Conservation (phyloP, 345 rosid genomes). For the Pistacia vera region DNA sequence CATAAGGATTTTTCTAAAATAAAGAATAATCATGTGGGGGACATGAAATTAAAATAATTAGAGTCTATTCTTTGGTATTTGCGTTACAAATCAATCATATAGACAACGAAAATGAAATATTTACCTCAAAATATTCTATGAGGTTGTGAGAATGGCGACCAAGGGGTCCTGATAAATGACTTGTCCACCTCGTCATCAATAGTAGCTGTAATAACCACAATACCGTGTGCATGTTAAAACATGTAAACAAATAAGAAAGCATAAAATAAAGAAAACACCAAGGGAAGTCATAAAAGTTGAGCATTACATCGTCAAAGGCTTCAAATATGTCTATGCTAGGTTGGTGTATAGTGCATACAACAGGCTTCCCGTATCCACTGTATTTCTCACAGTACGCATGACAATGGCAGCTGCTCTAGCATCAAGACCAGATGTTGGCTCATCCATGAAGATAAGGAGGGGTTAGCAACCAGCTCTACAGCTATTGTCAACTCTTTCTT, state of each 20-base stretch:
- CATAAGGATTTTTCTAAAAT: no score
- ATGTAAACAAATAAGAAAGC: background rate
- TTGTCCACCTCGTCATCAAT: constrained; percentile 60
- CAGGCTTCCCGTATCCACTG: constrained; percentile 60
- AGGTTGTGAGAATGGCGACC: constrained; percentile 52
- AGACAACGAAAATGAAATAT: background rate
- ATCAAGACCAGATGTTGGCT: constrained; percentile 61
- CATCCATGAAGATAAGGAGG: constrained; percentile 68
- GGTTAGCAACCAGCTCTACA: constrained; percentile 65
- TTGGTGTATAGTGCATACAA: constrained; percentile 64
- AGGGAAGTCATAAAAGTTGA: background rate
- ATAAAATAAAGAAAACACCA: background rate
- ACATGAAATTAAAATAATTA: no score
- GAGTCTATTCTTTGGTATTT: background rate
- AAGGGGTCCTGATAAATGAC: constrained; percentile 50
- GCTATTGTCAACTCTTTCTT: constrained; percentile 57
- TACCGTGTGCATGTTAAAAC: background rate
- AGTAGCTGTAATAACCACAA: constrained; percentile 30
- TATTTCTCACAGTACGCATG: constrained; percentile 59
- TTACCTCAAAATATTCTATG: constrained; percentile 55
- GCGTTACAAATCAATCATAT: background rate
- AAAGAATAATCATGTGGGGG: no score
- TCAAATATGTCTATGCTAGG: constrained; percentile 65
- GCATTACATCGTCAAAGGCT: constrained; percentile 52
- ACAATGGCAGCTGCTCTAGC: constrained; percentile 66